Evolutionary conservation across 768 basidiomycete species (phyloP).

Genomic region (Hypsizygus marmoreus): DNA sequence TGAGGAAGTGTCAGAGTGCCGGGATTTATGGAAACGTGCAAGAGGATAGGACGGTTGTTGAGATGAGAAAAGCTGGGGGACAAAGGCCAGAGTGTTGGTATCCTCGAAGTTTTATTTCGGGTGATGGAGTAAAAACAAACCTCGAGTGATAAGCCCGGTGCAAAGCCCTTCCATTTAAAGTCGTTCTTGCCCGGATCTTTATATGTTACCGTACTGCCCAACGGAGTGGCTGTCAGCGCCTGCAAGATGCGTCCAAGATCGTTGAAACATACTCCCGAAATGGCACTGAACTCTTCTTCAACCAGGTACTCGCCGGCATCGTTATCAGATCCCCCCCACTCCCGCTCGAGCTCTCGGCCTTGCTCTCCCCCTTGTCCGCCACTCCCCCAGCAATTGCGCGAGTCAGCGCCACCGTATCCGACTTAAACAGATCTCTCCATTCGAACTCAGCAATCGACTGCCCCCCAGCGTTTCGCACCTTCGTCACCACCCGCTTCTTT

Average conservation of each 20-base stretch:
- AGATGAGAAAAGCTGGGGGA: slow-evolving; percentile 3
- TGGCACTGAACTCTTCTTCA: slow-evolving; percentile 14
- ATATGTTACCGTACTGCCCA: slow-evolving; percentile 10
- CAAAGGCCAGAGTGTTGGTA: neutral
- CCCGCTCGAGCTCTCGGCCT: neutral
- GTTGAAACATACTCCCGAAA: slow-evolving; percentile 14
- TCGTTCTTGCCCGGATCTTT: slow-evolving; percentile 9
- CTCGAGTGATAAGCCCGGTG: slow-evolving; percentile 16
- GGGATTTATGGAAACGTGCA: slow-evolving; percentile 9
- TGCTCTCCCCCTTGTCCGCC: neutral
- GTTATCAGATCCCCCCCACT: slow-evolving; percentile 4
- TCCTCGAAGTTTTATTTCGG: neutral
- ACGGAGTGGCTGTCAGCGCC: neutral
- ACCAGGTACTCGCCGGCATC: slow-evolving; percentile 13
- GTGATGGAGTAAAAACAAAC: neutral
- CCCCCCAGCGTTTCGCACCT: slow-evolving; percentile 6
- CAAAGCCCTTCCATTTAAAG: slow-evolving; percentile 16
- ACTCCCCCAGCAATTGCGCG: slow-evolving; percentile 1
- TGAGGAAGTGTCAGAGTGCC: neutral
- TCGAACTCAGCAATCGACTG: slow-evolving; percentile 11
- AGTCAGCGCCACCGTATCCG: slow-evolving; percentile 6
- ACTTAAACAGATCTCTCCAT: slow-evolving; percentile 10
- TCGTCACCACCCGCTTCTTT: slow-evolving; percentile 12
- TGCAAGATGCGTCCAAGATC: neutral
- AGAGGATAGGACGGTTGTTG: slow-evolving; percentile 4